Conservation (phyloP, 768 basidiomycete genomes). For the Pleurotus cornucopiae region DNA sequence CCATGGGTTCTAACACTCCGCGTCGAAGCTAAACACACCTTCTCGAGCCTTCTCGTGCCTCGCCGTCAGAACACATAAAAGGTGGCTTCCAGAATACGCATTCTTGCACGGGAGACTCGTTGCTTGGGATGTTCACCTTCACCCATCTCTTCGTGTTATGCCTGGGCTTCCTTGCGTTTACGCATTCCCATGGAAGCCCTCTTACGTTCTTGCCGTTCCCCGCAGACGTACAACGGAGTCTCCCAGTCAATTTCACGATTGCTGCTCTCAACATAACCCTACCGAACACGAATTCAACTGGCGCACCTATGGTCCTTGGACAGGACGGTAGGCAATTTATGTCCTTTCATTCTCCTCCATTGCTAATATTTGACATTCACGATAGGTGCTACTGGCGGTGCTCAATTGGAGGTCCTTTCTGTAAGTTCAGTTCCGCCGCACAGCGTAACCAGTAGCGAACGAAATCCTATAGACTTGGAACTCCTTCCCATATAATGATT, state of each 20-base stretch:
- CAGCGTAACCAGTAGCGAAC: background rate
- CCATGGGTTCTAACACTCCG: too few species aligned
- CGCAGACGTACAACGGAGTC: slow-evolving; percentile 1
- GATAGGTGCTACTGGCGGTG: slow-evolving; percentile 31
- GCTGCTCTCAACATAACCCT: slow-evolving; percentile 37
- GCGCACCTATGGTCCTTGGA: slow-evolving; percentile 42
- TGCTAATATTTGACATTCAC: slow-evolving; percentile 3
- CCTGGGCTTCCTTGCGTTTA: too few species aligned
- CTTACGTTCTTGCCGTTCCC: background rate
- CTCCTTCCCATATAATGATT: slow-evolving; percentile 48
- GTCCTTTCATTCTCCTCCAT: background rate
- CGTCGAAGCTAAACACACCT: too few species aligned
- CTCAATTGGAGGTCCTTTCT: slow-evolving; percentile 37
- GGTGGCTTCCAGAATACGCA: too few species aligned
- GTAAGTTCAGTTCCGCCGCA: slow-evolving; percentile 21
- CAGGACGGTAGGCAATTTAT: slow-evolving; percentile 24
- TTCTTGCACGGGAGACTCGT: too few species aligned
- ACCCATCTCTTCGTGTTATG: too few species aligned
- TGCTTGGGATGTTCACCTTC: too few species aligned
- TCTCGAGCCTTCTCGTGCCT: too few species aligned
- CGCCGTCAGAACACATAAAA: too few species aligned
- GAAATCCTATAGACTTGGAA: slow-evolving; percentile 33
- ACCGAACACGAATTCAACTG: slow-evolving; percentile 39
- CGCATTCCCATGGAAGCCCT: too few species aligned
- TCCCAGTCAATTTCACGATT: slow-evolving; percentile 40